Conservation (phyloP, 2,329 filamentous ascomycete genomes). For the Ciborinia camelliae region DNA sequence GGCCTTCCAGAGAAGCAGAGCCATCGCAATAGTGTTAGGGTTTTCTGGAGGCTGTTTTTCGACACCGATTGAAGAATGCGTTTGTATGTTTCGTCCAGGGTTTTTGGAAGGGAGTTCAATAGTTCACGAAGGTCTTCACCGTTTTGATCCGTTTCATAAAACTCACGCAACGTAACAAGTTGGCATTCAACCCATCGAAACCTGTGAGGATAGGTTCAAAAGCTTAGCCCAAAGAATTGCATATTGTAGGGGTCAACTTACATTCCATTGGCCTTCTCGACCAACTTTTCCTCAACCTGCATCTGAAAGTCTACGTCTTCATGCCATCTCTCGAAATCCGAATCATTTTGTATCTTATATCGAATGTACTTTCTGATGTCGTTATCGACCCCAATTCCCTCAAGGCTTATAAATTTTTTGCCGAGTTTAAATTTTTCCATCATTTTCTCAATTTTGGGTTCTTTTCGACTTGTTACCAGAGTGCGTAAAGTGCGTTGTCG, state of each 20-base stretch:
- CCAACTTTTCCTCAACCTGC: conserved; percentile 23
- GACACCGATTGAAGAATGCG: conserved; percentile 29
- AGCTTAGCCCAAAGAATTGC: too few species aligned
- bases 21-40: conserved; percentile 32
- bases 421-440: background rate
- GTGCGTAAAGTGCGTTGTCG: background rate
- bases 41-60: conserved; percentile 24
- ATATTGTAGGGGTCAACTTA: conserved; percentile 22
- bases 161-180: conserved; percentile 24
- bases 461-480: background rate
- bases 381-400: background rate
- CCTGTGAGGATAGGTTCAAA: conserved; percentile 20
- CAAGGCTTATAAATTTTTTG: too few species aligned
- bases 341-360: background rate
- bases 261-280: conserved; percentile 35
- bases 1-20: conserved; percentile 32
- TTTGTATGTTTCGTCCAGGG: conserved; percentile 29
- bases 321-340: background rate
- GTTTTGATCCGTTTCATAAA: background rate
- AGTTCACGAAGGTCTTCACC: conserved; percentile 3
- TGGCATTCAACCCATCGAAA: conserved; percentile 34
- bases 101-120: conserved; percentile 23
- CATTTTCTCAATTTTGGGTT: background rate
- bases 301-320: conserved; percentile 22
- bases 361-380: background rate